Base-by-base conservation (phyloP, 257 asterid species). In the Buddleja alternifolia region DNA sequence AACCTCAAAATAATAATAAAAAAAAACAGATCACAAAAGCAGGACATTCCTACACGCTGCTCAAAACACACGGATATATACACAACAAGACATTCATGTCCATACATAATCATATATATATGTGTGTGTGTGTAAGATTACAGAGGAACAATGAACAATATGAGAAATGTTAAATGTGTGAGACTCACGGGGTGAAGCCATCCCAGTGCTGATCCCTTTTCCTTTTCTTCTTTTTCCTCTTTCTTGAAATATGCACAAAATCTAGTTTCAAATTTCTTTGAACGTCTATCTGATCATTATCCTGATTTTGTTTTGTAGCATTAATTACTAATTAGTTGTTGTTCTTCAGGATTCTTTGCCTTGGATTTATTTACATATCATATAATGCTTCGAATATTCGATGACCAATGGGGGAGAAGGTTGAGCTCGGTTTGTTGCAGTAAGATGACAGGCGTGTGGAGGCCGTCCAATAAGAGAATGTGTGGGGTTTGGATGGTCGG, bases 141-240 rank as follows among this genome's bases (percentile, higher is more conserved):
- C 19, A 46, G 17, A 47, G 12, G 19, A 40, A 21, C 6, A 20
- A 4, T 17, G 36, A 39, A 55, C 41, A 61, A 2, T n/a, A 44
- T 17, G 60, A 75, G 57, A 61, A 63, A 39, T 8, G 9, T 3
- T 5, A 57, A 37, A 32, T 32, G 25, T 19, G 19, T 44, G 54
- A 39, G 7, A 74, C 86, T 72, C 24, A 75, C 81, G 79, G 72
- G 62, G 63, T 8, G 83, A 78, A 78, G 71, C 78, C 86, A 81
- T 81, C 60, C n/a, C n/a, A 75, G 41, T 21, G 79, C 46, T 69
- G 79, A 72, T 69, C 73, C 41, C 47, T 34, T 23, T 29, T 60
- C 67, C 74, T 61, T 53, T 3, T 59, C 54, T 17, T 52, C 16
- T n/a, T n/a, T n/a, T n/a, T n/a, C n/a, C n/a, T n/a, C n/a, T n/a